These are phyloP conservation scores for Zhuliangozyma blackwelliae DNA, from an alignment of 1,139 yeast species.

Conservation along the genomic window DNA sequence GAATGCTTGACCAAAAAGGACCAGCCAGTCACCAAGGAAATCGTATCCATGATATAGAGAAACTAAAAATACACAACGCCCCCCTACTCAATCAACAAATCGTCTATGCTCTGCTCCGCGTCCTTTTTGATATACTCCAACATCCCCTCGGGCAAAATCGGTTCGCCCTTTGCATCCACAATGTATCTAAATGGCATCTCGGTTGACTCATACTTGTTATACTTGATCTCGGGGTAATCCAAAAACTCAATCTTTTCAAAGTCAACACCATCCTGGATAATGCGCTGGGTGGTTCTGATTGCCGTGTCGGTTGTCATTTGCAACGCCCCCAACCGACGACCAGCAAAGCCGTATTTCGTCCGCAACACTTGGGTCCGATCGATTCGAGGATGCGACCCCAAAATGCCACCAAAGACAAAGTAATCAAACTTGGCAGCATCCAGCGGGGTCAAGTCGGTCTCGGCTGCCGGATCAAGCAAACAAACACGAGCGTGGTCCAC, in stretches of 20 bases:
- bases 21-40: constrained; percentile 18
- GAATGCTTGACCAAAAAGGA: constrained; percentile 36
- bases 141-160: constrained; percentile 92
- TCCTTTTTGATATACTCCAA: constrained; percentile 78
- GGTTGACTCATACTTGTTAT: constrained; percentile 82
- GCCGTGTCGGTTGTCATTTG: constrained; percentile 99
- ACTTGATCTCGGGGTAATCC: constrained; percentile 91
- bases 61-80: neutral
- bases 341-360: constrained; percentile 71
- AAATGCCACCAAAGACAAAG: constrained; percentile 92
- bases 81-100: constrained; percentile 34
- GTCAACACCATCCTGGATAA: constrained; percentile 50
- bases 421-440: constrained; percentile 69
- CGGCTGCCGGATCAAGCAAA: constrained; percentile 85
- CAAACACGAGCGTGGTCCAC: constrained; percentile 59
- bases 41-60: constrained; percentile 13
- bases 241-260: constrained; percentile 77
- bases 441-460: constrained; percentile 62
- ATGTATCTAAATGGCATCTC: constrained; percentile 98
- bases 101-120: constrained; percentile 73
- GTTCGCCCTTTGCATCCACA: constrained; percentile 55
- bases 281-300: constrained; percentile 79
- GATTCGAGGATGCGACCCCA: constrained; percentile 95
- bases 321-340: constrained; percentile 77
- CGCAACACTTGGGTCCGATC: constrained; percentile 91